Evolutionary conservation across 2,329 filamentous ascomycete genomes (phyloP).

Genomic region (Xylaria sp.): DNA sequence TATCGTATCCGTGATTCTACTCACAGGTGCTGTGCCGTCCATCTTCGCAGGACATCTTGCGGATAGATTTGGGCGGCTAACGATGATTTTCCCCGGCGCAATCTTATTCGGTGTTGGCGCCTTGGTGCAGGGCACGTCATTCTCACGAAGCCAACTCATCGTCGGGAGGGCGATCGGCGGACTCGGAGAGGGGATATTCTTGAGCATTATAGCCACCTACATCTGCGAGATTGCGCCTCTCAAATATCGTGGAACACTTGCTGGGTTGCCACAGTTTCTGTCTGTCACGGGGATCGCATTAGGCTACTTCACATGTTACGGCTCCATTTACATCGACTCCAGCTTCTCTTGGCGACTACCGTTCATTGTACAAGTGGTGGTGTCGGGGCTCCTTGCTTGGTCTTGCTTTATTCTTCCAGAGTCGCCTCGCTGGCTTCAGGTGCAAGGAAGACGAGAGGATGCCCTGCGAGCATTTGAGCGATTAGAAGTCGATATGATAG

Average conservation of each 20-base stretch:
- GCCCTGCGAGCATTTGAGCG: conserved; percentile 57
- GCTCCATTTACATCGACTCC: conserved; percentile 58
- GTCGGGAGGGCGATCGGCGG: conserved; percentile 66
- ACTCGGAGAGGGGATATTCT: conserved; percentile 67
- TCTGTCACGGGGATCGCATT: conserved; percentile 61
- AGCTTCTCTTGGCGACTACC: conserved; percentile 68
- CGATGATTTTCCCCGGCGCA: conserved; percentile 60
- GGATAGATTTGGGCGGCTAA: conserved; percentile 62
- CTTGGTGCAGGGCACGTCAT: conserved; percentile 61
- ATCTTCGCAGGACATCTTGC: conserved; percentile 67
- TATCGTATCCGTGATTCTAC: conserved; percentile 68
- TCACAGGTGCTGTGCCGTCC: conserved; percentile 67
- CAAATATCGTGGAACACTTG: conserved; percentile 60
- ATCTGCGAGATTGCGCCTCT: conserved; percentile 71
- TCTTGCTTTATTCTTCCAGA: conserved; percentile 60
- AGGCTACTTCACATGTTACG: conserved; percentile 72
- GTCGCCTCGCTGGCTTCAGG: conserved; percentile 68
- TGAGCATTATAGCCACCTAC: conserved; percentile 68
- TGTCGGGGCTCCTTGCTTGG: conserved; percentile 55
- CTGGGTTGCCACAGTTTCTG: conserved; percentile 64
- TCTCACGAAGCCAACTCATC: conserved; percentile 63
- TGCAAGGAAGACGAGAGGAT: conserved; percentile 59
- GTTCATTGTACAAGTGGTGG: conserved; percentile 59
- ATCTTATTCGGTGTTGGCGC: conserved; percentile 65
- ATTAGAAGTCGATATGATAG: conserved; percentile 57